Evolutionary conservation across 768 basidiomycete species (phyloP), one percentile per base, ranked within the genome.

Genomic region (Podaxis sp.): DNA sequence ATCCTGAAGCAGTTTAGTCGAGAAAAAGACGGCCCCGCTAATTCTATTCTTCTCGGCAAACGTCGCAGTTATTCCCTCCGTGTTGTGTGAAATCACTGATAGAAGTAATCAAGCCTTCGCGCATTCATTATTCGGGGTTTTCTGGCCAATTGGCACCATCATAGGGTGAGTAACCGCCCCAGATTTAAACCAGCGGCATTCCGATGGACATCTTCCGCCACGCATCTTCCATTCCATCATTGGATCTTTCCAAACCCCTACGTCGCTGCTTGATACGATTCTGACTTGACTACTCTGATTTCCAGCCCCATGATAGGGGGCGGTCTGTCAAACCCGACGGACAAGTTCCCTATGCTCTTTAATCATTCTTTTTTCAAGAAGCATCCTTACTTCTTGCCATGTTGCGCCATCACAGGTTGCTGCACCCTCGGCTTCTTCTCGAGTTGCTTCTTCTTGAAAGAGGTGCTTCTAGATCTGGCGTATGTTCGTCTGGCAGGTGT

Each of bases 361-460:
- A 68, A 76, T 56, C 70, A 65, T 54, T 60, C 68, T 11, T 75
- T 87, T 61, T 78, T 85, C 67, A 71, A 68, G 57, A 61, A 68
- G 47, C 79, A 83, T 66, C 86, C 86, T 23, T 89, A 87, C 71
- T 81, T 86, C 62, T 73, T 87, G 10, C 87, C 86, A 5, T 83
- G 83, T 59, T 71, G 82, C 27, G 69, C 82, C 14, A 72, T 82
- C 9, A 75, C 77, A 4, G 44, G 64, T 14, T 67, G 83, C 36
- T 75, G 80, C 13, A 21, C 76, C 18, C 48, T 75, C 3, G 80
- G 77, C 1, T 70, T 80, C 32, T 21, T 73, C 21, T 67, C 81
- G 23, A 78, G 76, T 6, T 81, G 70, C 66, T 68, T 77, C 60
- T 83, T 76, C 57, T 71, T 89, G 35, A 74, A 80, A 63, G 85